Percentiles rank a stretch among this genome's conserved stretches.
These are phyloP conservation scores for Pichia sp. DNA, from an alignment of 1,139 yeast species.

Conservation along the genomic window DNA sequence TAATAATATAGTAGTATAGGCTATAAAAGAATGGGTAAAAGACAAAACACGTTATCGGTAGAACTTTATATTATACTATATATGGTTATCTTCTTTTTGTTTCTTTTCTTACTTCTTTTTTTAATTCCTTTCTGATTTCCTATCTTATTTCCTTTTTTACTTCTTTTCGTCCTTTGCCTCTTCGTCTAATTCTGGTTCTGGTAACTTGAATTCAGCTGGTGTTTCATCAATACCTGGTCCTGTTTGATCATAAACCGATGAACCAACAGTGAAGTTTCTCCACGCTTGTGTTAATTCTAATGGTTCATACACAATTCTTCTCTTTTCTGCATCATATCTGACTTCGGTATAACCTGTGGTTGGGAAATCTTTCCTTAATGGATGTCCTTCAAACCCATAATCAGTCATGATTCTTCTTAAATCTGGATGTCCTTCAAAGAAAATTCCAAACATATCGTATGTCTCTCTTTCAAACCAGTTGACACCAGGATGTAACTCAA, in stretches of 20 bases:
- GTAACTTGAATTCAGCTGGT: slow-evolving; percentile 75
- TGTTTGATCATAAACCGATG: slow-evolving; percentile 88
- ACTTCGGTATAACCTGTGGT: slow-evolving; percentile 88
- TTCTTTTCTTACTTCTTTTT: no score
- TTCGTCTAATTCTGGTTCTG: slow-evolving; percentile 76
- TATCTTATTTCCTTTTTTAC: slow-evolving; percentile 1
- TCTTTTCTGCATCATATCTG: slow-evolving; percentile 84
- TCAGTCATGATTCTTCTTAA: slow-evolving; percentile 87
- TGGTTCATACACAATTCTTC: slow-evolving; percentile 85
- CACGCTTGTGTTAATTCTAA: slow-evolving; percentile 87
- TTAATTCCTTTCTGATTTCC: not conserved
- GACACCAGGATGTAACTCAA: slow-evolving; percentile 67
- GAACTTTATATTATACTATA: no score
- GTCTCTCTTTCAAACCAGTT: slow-evolving; percentile 92
- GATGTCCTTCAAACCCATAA: slow-evolving; percentile 90
- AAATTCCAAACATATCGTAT: slow-evolving; percentile 78
- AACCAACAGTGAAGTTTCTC: slow-evolving; percentile 83
- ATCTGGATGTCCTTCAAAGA: slow-evolving; percentile 86
- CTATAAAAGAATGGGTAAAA: no score
- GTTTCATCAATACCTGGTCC: slow-evolving; percentile 82
- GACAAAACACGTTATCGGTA: no score
- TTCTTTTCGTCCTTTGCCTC: slow-evolving; percentile 40
- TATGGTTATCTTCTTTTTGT: no score
- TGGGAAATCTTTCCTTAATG: slow-evolving; percentile 89
- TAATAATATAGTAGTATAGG: no score